Conservation (phyloP, 257 asterid genomes). For the Prunella vulgaris region DNA sequence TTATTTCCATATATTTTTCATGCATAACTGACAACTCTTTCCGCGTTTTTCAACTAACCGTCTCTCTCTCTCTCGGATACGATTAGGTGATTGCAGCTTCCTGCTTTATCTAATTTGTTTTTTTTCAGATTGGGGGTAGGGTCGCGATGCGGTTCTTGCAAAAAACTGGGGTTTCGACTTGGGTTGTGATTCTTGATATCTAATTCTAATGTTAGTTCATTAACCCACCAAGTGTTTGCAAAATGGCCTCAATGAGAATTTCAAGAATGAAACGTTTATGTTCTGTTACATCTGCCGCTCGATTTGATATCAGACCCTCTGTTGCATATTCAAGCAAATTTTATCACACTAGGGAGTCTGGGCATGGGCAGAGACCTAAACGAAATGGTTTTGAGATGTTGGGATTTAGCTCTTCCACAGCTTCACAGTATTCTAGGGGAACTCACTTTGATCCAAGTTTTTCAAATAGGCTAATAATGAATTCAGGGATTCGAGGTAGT, state of each 20-base stretch:
- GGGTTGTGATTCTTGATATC: neutral
- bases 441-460: slow-evolving; percentile 9
- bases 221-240: slow-evolving; percentile 14
- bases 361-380: slow-evolving; percentile 16
- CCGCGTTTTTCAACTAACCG: neutral
- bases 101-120: neutral
- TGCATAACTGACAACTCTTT: no score
- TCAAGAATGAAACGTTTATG: slow-evolving; percentile 25
- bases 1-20: no score
- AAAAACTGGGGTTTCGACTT: slow-evolving; percentile 12
- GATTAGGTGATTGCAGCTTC: neutral
- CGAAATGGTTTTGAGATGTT: slow-evolving; percentile 25
- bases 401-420: slow-evolving; percentile 21
- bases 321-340: slow-evolving; percentile 24
- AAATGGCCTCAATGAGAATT: slow-evolving; percentile 42
- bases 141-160: neutral
- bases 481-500: slow-evolving; percentile 22
- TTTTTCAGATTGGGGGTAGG: slow-evolving; percentile 20
- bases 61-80: neutral
- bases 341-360: slow-evolving; percentile 28
- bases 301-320: slow-evolving; percentile 28
- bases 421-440: slow-evolving; percentile 11
- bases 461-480: slow-evolving; percentile 16
- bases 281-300: slow-evolving; percentile 20
- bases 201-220: neutral